Evolutionary conservation across 2,329 filamentous ascomycete species (phyloP).

Genomic region (Ophiostoma quercus): DNA sequence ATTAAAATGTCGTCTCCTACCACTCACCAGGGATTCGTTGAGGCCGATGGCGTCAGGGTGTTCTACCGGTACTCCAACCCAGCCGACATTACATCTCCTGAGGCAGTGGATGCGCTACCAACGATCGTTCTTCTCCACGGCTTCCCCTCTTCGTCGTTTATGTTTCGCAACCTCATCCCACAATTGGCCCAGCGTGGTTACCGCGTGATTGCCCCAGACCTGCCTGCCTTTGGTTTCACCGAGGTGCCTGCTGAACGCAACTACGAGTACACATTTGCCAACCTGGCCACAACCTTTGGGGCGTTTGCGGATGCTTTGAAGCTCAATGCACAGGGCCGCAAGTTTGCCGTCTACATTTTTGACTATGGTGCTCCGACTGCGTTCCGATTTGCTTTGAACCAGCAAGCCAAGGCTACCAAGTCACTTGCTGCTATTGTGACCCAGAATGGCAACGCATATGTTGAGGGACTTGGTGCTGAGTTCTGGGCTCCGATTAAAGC

Average conservation of each 20-base stretch:
- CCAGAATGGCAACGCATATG: slow-evolving; percentile 59
- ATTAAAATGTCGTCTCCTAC: slow-evolving; percentile 3
- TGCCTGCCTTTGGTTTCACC: slow-evolving; percentile 58
- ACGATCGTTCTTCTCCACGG: slow-evolving; percentile 43
- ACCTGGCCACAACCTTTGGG: slow-evolving; percentile 43
- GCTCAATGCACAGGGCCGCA: slow-evolving; percentile 33
- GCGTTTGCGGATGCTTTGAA: slow-evolving; percentile 46
- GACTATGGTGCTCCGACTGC: slow-evolving; percentile 57
- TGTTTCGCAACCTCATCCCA: slow-evolving; percentile 43
- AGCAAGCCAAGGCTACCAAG: slow-evolving; percentile 39
- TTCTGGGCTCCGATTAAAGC: slow-evolving; percentile 47
- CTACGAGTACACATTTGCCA: slow-evolving; percentile 52
- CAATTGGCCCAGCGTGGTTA: slow-evolving; percentile 37
- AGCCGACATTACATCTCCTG: slow-evolving; percentile 11
- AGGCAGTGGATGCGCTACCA: slow-evolving; percentile 29
- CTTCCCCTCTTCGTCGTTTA: slow-evolving; percentile 42
- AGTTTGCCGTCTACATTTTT: slow-evolving; percentile 55
- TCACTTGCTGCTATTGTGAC: slow-evolving; percentile 43
- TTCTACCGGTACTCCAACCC: slow-evolving; percentile 39
- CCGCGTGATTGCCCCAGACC: slow-evolving; percentile 50
- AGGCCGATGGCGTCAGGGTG: slow-evolving; percentile 35
- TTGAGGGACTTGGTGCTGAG: slow-evolving; percentile 45
- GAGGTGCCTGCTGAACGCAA: slow-evolving; percentile 37
- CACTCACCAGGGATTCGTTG: slow-evolving; percentile 15
- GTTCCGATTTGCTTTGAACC: slow-evolving; percentile 47